Evolutionary conservation across 768 basidiomycete genomes (phyloP).

Genomic region (Xerocomellus amylosporus): DNA sequence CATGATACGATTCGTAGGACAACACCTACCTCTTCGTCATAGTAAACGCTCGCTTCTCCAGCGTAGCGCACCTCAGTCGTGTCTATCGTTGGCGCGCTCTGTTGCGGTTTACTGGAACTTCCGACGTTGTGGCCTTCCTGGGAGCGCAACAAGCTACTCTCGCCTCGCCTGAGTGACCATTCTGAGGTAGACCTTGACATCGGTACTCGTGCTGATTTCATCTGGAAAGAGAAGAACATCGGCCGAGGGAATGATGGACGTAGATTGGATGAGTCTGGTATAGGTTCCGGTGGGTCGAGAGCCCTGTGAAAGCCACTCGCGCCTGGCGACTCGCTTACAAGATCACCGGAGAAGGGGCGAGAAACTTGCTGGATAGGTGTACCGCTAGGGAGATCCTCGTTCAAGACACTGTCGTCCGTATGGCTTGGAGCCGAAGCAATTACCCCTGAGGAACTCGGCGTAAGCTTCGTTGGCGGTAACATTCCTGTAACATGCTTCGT

Average conservation of each 20-base stretch:
- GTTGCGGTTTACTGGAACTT: slow-evolving; percentile 19
- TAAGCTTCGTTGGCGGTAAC: slow-evolving; percentile 11
- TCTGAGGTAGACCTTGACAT: slow-evolving; percentile 19
- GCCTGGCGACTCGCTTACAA: not conserved
- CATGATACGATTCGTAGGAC: not conserved
- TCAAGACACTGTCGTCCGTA: slow-evolving; percentile 1
- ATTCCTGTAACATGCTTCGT: slow-evolving; percentile 62
- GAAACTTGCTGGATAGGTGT: not conserved
- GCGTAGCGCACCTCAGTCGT: slow-evolving; percentile 39
- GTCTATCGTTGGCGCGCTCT: slow-evolving; percentile 8
- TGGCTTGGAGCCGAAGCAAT: not conserved
- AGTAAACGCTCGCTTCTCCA: slow-evolving; percentile 62
- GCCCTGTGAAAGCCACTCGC: not conserved
- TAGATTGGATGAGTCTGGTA: not conserved
- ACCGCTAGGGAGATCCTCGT: not conserved
- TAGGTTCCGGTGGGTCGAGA: not conserved
- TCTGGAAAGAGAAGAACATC: slow-evolving; percentile 13
- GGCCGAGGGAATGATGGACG: slow-evolving; percentile 13
- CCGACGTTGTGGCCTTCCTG: slow-evolving; percentile 19
- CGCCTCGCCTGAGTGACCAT: not conserved
- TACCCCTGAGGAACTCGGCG: slow-evolving; percentile 11
- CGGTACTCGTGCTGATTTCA: slow-evolving; percentile 11
- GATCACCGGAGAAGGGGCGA: not conserved
- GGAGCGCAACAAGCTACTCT: not conserved
- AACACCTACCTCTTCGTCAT: slow-evolving; percentile 42